These are phyloP conservation scores for Brassica cretica DNA, from an alignment of 345 rosid species.

Conservation along the genomic window DNA sequence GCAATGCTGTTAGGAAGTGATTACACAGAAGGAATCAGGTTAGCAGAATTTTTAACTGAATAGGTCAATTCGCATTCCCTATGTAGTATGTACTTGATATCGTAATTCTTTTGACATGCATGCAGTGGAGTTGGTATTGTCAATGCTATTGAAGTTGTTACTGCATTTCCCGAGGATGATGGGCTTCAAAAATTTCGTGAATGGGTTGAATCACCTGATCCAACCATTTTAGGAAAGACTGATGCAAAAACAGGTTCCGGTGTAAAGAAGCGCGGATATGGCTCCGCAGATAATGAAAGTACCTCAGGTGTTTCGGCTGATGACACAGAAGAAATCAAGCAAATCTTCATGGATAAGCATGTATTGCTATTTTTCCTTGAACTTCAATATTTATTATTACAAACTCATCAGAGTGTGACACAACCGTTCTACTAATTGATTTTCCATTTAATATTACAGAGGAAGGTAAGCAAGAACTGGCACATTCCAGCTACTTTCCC, in stretches of 20 bases:
- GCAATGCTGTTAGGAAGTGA: constrained; percentile 98
- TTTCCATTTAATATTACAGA: constrained; percentile 44
- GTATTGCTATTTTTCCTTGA: constrained; percentile 41
- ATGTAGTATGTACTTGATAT: background rate
- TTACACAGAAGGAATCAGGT: constrained; percentile 98
- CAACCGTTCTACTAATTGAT: background rate
- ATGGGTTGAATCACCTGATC: constrained; percentile 99
- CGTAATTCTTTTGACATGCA: constrained; percentile 28
- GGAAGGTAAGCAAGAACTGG: constrained; percentile 99
- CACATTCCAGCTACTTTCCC: constrained; percentile 88
- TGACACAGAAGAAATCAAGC: constrained; percentile 50
- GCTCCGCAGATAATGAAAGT: constrained; percentile 33
- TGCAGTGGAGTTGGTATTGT: constrained; percentile 98
- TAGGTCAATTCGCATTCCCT: background rate
- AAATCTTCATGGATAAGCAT: constrained; percentile 85
- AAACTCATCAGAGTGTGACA: background rate
- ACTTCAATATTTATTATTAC: background rate
- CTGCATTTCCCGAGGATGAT: constrained; percentile 91
- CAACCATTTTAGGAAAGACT: constrained; percentile 71
- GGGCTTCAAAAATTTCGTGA: constrained; percentile 86
- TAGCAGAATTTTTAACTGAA: constrained; percentile 3
- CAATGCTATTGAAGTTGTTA: constrained; percentile 92
- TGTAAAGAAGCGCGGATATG: constrained; percentile 49
- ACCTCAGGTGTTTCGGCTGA: constrained; percentile 33
- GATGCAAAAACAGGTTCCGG: constrained; percentile 42